Evolutionary conservation across 1,139 yeast genomes (phyloP).

Genomic region (Candida freyschussii): DNA sequence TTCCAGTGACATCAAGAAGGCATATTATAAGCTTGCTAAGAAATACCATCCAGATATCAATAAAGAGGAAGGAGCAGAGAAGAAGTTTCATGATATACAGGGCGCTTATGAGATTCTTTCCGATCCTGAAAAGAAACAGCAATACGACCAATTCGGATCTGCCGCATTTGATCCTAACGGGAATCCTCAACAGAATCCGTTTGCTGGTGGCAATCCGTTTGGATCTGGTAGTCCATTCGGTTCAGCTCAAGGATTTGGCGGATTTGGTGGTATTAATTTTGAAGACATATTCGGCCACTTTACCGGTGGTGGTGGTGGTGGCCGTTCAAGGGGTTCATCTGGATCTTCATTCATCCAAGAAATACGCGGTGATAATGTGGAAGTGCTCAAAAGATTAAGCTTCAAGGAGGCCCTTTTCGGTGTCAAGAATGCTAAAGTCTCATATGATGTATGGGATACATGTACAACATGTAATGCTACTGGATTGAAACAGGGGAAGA

Average conservation of each 20-base stretch:
- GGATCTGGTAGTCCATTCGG: constrained; percentile 35
- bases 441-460: constrained; percentile 69
- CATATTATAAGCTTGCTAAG: constrained; percentile 90
- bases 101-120: constrained; percentile 90
- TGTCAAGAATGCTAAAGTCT: constrained; percentile 52
- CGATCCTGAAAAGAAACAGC: constrained; percentile 81
- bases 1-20: constrained; percentile 84
- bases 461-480: constrained; percentile 80
- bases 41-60: constrained; percentile 95
- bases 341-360: constrained; percentile 51
- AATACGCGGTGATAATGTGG: constrained; percentile 87
- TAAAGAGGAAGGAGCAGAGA: constrained; percentile 84
- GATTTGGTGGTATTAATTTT: constrained; percentile 60
- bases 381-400: constrained; percentile 65
- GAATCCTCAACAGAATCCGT: constrained; percentile 46
- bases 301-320: constrained; percentile 35
- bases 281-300: constrained; percentile 71
- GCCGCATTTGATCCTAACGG: constrained; percentile 74
- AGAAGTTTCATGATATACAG: constrained; percentile 86
- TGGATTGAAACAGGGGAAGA: constrained; percentile 76
- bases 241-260: constrained; percentile 43
- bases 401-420: constrained; percentile 91
- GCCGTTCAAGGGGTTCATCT: constrained; percentile 29
- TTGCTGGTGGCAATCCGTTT: constrained; percentile 39
- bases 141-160: constrained; percentile 89